Base-by-base conservation (phyloP, 148 eudicot genomes). In the Vaccinium darrowii region DNA sequence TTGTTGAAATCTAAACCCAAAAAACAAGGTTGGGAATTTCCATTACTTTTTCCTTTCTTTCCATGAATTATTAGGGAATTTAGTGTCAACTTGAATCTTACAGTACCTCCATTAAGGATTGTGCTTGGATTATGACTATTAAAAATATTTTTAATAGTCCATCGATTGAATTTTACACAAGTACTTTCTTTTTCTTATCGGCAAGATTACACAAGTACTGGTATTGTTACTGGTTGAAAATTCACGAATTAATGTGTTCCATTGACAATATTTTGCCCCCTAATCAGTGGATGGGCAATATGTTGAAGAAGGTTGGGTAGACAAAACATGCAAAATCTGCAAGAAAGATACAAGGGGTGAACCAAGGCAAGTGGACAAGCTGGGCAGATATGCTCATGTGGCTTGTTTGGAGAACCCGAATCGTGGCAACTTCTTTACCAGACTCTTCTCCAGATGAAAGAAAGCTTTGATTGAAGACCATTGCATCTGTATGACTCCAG, bases 301-400 rank as follows among this genome's bases (percentile, higher is more conserved):
- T 79, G 99, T 97, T 56, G 99, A 97, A 82, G 99, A 97, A 82
- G 99, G 99, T 14, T 97, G 99, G 99, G 96, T 97, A 43, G 99
- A 97, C 91, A 97, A 95, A 86, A 95, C 96, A 12, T 97, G 98
- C 90, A 95, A 91, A 87, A 91, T 97, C n/a, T 97, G 99, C 94
- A 97, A 93, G 92, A 94, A 97, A 88, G 99, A 97, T 78, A 97
- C 99, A 5, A 90, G 82, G 47, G 94, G 95, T 33, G 98, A 95
- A 81, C 85, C 95, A 27, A 92, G 99, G 80, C 99, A 94, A 84
- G 92, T 92, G 14, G 99, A 97, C 88, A 92, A 90, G 85, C 25
- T 93, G 21, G 99, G 99, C 13, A 90, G 95, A 93, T 97, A 97
- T 69, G 95, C 81, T 87, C 99, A 97, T 81, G 94, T 95, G n/a